Evolutionary conservation across 768 basidiomycete species (phyloP), one percentile per base, ranked within the genome.

Genomic region (Lepiota venenata): DNA sequence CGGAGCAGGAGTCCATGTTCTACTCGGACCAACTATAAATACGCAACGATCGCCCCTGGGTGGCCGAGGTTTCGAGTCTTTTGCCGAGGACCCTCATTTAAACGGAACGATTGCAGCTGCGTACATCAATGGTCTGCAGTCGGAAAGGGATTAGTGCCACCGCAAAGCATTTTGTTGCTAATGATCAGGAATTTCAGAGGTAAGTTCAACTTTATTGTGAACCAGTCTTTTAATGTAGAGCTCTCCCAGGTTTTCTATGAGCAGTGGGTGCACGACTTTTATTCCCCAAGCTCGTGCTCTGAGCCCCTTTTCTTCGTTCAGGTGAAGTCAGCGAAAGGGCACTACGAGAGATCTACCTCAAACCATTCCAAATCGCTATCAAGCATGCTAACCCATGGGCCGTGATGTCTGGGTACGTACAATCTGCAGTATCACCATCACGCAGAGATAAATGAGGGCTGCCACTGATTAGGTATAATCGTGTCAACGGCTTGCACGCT

Each of bases 11-110:
- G 63, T 62, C 12, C 75, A 78, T 61, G 71, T 82, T 32, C 67
- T 83, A 0, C 74, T 85, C n/a, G 84, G 75, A 1, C 85, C 84
- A 1, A 86, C 84, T 1, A 77, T 83, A 58, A 86, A 86, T 60
- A 85, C 78, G 21, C 83, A 83, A 56, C 74, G 84, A n/a, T 80
- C 77, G 5, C 80, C 79, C 21, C 67, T 81, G 4, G 79, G 80
- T 29, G 80, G 81, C 5, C 74, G 79, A 44, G 70, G 75, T 21
- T 87, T 86, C 60, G 85, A 86, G 60, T 81, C 79, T 11, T 84
- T 83, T 63, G 78, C 82, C 3, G 83, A 85, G 64, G 84, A 85
- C 63, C 83, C 84, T 14, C 70, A 74, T 52, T 61, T 84, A 43
- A 78, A 76, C 47, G 83, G 79, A 6, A 78, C 69, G 8, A 75